Percentiles rank a stretch among this genome's conserved stretches.
Evolutionary conservation across 345 rosid genomes (phyloP).

Genomic region (Arabidopsis suecica): DNA sequence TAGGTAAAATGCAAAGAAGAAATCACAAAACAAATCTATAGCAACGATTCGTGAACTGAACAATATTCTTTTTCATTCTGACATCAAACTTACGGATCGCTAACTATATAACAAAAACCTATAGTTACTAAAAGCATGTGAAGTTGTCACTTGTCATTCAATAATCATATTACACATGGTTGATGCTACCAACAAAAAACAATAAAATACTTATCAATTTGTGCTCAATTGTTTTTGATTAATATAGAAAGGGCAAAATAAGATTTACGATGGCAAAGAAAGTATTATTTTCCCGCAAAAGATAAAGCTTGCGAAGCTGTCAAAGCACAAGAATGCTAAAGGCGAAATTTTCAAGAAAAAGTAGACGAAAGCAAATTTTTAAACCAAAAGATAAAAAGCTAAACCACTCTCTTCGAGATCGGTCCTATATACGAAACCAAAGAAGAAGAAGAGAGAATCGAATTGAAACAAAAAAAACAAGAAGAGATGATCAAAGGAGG

Average conservation of each 20-base stretch:
- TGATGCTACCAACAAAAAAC: too few species aligned
- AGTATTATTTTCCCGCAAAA: constrained; percentile 30
- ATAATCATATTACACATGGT: too few species aligned
- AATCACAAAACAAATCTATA: not conserved
- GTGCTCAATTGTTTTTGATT: not conserved
- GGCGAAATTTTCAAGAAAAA: constrained; percentile 10
- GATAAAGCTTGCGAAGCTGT: constrained; percentile 39
- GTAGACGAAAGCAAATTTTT: constrained; percentile 25
- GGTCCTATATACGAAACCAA: constrained; percentile 29
- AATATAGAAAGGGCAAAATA: not conserved
- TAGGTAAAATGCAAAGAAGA: not conserved
- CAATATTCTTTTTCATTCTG: not conserved
- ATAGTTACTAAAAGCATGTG: too few species aligned
- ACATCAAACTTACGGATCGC: not conserved
- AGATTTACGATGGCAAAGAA: constrained; percentile 4
- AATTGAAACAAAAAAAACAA: not conserved
- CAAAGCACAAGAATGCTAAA: constrained; percentile 16
- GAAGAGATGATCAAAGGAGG: constrained; percentile 66
- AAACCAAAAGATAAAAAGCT: constrained; percentile 32
- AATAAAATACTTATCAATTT: too few species aligned
- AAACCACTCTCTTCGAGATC: constrained; percentile 17
- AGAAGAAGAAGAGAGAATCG: constrained; percentile 25
- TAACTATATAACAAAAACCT: too few species aligned
- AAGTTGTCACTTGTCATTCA: too few species aligned
- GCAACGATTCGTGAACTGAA: not conserved